Conservation (phyloP, 2,329 filamentous ascomycete species). For the Fusarium austroafricanum region DNA sequence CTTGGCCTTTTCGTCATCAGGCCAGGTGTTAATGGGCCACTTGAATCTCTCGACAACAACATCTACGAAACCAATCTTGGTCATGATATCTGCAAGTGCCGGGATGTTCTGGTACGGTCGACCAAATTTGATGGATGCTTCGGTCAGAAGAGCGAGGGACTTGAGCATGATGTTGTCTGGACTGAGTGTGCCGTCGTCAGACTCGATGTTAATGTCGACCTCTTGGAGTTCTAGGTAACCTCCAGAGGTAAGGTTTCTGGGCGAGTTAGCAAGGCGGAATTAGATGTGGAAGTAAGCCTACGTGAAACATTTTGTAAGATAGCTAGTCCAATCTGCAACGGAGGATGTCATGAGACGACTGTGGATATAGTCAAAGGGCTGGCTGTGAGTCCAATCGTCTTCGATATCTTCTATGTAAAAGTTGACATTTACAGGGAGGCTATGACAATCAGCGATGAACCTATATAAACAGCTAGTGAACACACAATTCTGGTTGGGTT, state of each 20-base stretch:
- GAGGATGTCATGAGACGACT: constrained; percentile 34
- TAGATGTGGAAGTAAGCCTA: rapidly evolving
- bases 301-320: constrained; percentile 17
- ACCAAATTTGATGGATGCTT: constrained; percentile 43
- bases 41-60: constrained; percentile 27
- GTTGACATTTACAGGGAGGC: constrained; percentile 23
- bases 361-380: constrained; percentile 34
- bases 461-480: rapidly evolving
- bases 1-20: constrained; percentile 30
- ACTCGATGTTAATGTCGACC: constrained; percentile 20
- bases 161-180: constrained; percentile 30
- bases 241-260: constrained; percentile 31
- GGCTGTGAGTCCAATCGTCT: constrained; percentile 22
- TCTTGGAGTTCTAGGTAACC: constrained; percentile 39
- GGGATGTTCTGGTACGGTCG: constrained; percentile 29
- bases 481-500: constrained; percentile 31
- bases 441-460: not conserved
- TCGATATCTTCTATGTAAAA: constrained; percentile 37
- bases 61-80: constrained; percentile 36
- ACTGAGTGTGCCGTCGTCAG: constrained; percentile 36
- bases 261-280: not conserved
- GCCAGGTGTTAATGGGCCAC: constrained; percentile 40
- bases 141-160: constrained; percentile 35
- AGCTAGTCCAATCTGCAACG: constrained; percentile 12
- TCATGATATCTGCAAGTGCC: constrained; percentile 25